Evolutionary conservation across 2,329 filamentous ascomycete genomes (phyloP).

Genomic region (Ambrosiella xylebori): DNA sequence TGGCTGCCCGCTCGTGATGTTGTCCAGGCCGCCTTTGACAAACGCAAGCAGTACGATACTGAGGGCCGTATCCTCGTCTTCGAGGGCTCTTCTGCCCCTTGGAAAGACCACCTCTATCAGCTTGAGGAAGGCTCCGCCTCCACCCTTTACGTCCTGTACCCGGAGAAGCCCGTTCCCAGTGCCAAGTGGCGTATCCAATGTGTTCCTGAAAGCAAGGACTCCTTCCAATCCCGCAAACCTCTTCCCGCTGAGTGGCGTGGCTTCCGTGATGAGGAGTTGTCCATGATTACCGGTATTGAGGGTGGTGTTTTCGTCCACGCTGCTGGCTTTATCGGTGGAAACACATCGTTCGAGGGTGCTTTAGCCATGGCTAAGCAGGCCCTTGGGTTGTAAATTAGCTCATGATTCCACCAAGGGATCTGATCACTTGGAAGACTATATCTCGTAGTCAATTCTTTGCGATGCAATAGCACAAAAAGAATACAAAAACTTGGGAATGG

Average conservation of each 20-base stretch:
- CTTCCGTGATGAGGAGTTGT: conserved; percentile 70
- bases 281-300: conserved; percentile 47
- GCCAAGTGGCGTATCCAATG: conserved; percentile 88
- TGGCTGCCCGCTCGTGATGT: conserved; percentile 80
- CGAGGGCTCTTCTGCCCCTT: conserved; percentile 61
- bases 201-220: conserved; percentile 69
- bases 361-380: conserved; percentile 72
- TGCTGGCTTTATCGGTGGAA: conserved; percentile 88
- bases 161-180: conserved; percentile 57
- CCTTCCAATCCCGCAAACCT: conserved; percentile 82
- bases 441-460: not conserved
- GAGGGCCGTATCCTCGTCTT: conserved; percentile 70
- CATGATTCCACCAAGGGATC: not conserved
- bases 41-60: conserved; percentile 49
- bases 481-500: not conserved
- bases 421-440: not conserved
- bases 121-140: conserved; percentile 48
- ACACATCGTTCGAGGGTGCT: conserved; percentile 77
- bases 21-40: conserved; percentile 58
- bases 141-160: conserved; percentile 79
- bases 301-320: conserved; percentile 89
- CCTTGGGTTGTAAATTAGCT: conserved; percentile 22
- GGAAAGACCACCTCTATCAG: conserved; percentile 90
- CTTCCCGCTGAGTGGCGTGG: conserved; percentile 86
- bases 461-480: not conserved